Evolutionary conservation across 768 basidiomycete species (phyloP), one percentile per base, ranked within the genome.

Genomic region (Kwoniella heveanensis): DNA sequence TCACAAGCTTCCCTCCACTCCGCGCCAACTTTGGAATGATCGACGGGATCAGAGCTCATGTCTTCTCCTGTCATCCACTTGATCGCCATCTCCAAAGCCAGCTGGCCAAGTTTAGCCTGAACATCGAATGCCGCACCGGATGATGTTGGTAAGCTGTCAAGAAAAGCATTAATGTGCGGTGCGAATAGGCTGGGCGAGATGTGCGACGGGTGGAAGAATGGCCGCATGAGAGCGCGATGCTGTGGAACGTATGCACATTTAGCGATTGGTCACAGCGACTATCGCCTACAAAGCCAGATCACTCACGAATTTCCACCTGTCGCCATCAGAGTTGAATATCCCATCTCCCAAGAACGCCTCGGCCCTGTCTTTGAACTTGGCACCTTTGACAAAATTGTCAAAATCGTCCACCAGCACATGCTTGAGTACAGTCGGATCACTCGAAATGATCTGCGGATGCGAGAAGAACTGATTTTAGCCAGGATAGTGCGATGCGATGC

Each of bases 321-420:
- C 69, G 2, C 77, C 76, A 65, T 80, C 78, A 1, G 73, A 64
- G 22, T 72, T 75, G 69, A 81, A 81, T 15, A 81, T 80, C 8
- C 80, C 80, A 56, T 74, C 73, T 1, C 79, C 80, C 8, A 79
- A 64, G 48, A 80, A 73, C 27, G 61, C 72, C 24, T 70, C 53
- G 1, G 71, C 68, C 5, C 74, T 55, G 30, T 76, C 65, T 37
- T 70, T 68, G 57, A 71, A 74, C 54, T 72, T 74, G 32, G 67
- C 26, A 25, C 77, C 76, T 62, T 79, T 79, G 57, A 69, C 69
- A 52, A 77, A 77, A 49, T 73, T 73, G 26, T 70, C 68, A 36
- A 71, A 73, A 25, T 72, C 68, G 25, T 67, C 64, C 2, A 72
- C 29, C 6, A 76, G 59, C 4, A 70, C 74, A 65, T 76, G 74